phyloP scores from a whole-genome alignment of 352 stramenopile genomes.

The Pythium pyrilobum region DNA sequence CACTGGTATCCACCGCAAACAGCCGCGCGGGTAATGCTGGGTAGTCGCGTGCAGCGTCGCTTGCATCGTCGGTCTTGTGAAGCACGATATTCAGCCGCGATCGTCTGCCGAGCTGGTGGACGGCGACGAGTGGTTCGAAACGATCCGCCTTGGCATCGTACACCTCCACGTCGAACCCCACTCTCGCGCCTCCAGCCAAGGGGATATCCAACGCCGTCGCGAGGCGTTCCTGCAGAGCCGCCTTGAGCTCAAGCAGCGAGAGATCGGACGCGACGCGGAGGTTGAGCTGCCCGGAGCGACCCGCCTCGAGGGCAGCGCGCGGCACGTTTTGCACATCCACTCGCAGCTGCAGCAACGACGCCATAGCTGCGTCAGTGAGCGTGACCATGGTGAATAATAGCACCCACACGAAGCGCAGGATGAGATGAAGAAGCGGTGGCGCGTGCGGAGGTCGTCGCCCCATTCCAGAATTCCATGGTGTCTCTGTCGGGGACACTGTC shows the following conservation, averaged over 20 bases:
- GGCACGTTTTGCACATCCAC: slow-evolving; percentile 22
- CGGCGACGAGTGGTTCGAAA: slow-evolving; percentile 1
- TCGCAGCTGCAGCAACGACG: slow-evolving; percentile 2
- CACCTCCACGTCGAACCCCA: slow-evolving; percentile 17
- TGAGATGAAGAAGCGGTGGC: no score
- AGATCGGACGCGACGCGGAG: not conserved
- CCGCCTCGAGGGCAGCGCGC: not conserved
- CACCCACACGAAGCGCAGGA: no score
- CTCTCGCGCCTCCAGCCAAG: not conserved
- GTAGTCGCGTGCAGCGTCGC: not conserved
- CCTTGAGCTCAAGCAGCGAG: not conserved
- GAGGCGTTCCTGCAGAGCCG: not conserved
- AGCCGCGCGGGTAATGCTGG: slow-evolving; percentile 47
- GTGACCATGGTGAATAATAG: no score
- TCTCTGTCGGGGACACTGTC: no score
- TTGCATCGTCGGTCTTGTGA: not conserved
- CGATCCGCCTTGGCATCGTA: slow-evolving; percentile 7
- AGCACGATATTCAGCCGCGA: slow-evolving; percentile 20
- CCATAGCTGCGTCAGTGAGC: not conserved
- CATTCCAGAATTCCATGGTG: no score
- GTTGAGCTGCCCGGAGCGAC: slow-evolving; percentile 5
- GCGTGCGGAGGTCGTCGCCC: no score
- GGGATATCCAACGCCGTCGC: not conserved
- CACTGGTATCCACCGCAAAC: slow-evolving; percentile 44
- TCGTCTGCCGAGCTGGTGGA: slow-evolving; percentile 6